Evolutionary conservation across 1,284 basidiomycete genomes (phyloP).

Genomic region (Coniferiporia weirii): DNA sequence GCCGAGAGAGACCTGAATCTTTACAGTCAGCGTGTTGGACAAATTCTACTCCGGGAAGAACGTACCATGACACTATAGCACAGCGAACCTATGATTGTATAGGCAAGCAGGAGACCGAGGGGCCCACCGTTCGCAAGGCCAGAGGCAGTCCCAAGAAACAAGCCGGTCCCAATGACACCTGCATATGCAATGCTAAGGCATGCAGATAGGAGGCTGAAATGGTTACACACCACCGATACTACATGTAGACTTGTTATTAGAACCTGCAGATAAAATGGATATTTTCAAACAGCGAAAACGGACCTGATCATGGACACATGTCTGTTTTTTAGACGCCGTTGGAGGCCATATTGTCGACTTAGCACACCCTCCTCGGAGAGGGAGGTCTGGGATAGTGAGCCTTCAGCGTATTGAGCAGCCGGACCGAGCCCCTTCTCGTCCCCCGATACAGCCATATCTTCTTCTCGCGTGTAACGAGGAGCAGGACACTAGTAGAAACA

Average conservation of each 20-base stretch:
- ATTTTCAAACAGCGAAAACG: constrained; percentile 22
- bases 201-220: neutral
- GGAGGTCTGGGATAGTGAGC: neutral
- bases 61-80: constrained; percentile 56
- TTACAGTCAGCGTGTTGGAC: neutral
- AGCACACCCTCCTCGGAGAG: constrained; percentile 3
- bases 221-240: constrained; percentile 12
- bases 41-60: neutral
- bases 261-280: neutral
- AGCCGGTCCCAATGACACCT: constrained; percentile 74
- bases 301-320: constrained; percentile 70
- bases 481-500: neutral
- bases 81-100: constrained; percentile 53
- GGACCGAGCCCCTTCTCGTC: neutral
- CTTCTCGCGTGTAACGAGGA: neutral
- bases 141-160: constrained; percentile 61
- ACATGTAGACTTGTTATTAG: constrained; percentile 15
- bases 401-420: neutral
- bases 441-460: neutral
- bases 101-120: constrained; percentile 61
- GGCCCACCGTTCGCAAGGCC: constrained; percentile 53
- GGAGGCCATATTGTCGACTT: constrained; percentile 30
- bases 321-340: constrained; percentile 58
- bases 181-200: neutral
- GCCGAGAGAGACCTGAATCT: constrained; percentile 38